Base-by-base conservation (phyloP, 805 yeast genomes). In the Barnettozyma botsteinii region DNA sequence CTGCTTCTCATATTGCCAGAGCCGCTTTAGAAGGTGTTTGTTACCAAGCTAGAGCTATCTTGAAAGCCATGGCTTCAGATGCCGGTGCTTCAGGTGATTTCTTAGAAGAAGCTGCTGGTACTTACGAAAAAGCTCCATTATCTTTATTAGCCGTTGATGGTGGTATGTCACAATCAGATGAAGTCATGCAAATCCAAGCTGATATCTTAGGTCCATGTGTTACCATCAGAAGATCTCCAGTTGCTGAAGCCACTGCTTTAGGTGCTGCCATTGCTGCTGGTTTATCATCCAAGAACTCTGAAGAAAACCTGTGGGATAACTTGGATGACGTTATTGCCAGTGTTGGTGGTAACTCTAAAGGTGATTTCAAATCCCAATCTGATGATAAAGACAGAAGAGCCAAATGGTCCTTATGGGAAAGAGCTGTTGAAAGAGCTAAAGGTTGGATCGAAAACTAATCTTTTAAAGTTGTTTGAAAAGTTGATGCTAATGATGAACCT, bases 211-310 rank as follows among this genome's bases (percentile, higher is more conserved):
- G 97, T 4, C 91, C 93, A 1, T 78, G 88, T 63, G 85, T 81
- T 28, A 77, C 80, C 21, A 91, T 89, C 31, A 75, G 77, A 51
- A 72, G 96, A 53, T 88, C 96, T 2, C 73, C 77, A 24, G 84
- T 81, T 60, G 69, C 86, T 26, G 98, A 89, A 63, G 87, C 96
- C 58, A 89, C 97, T 5, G 96, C 97, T 0, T 72, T 89, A 47
- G 98, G 98, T 22, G 95, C 96, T 7, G 96, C 97, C 5, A 84
- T 91, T 50, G 96, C 96, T 22, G 95, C 98, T 3, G 96, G 96
- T 11, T 66, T 88, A 53, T 77, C 69, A 7, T 53, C 55, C 38
- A 53, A 64, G 41, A 66, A 75, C 13, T 65, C 77, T 12, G 62
- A 67, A 19, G 76, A 78, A 17, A 73, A 85, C 42, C 61, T 87